Evolutionary conservation across 2,329 filamentous ascomycete genomes (phyloP).

Genomic region (Lecanicillium sp.): DNA sequence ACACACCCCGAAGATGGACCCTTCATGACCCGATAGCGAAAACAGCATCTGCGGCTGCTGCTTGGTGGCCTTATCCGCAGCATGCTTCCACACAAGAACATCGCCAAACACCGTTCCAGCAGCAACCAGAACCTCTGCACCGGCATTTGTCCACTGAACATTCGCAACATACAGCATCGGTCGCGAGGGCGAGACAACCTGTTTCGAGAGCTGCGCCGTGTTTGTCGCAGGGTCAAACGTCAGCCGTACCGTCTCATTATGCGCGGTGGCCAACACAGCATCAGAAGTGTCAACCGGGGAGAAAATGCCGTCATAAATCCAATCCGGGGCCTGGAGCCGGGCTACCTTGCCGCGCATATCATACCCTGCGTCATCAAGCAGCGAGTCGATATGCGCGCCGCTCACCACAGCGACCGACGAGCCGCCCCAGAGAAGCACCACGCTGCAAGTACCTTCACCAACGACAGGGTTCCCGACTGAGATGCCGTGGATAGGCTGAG

Average conservation of each 20-base stretch:
- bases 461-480: conserved; percentile 24
- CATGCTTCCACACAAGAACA: conserved; percentile 79
- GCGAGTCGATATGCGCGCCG: no score
- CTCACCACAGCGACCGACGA: conserved; percentile 36
- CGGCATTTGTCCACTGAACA: conserved; percentile 49
- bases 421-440: conserved; percentile 63
- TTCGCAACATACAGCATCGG: conserved; percentile 85
- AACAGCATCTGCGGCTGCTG: conserved; percentile 35
- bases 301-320: conserved; percentile 63
- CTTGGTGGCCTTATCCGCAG: conserved; percentile 14
- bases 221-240: conserved; percentile 18
- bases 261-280: conserved; percentile 68
- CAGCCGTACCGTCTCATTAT: conserved; percentile 68
- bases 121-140: conserved; percentile 60
- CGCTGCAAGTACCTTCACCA: conserved; percentile 9
- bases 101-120: conserved; percentile 93
- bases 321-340: conserved; percentile 54
- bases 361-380: neutral
- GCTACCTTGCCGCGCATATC: conserved; percentile 9
- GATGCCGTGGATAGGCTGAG: conserved; percentile 70
- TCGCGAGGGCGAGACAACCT: conserved; percentile 56
- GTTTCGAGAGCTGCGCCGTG: conserved; percentile 34
- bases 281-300: conserved; percentile 32
- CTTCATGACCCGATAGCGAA: conserved; percentile 66
- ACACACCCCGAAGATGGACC: conserved; percentile 84